Evolutionary conservation across 2,329 filamentous ascomycete genomes (phyloP).

Genomic region (Hypoxylon sp.): DNA sequence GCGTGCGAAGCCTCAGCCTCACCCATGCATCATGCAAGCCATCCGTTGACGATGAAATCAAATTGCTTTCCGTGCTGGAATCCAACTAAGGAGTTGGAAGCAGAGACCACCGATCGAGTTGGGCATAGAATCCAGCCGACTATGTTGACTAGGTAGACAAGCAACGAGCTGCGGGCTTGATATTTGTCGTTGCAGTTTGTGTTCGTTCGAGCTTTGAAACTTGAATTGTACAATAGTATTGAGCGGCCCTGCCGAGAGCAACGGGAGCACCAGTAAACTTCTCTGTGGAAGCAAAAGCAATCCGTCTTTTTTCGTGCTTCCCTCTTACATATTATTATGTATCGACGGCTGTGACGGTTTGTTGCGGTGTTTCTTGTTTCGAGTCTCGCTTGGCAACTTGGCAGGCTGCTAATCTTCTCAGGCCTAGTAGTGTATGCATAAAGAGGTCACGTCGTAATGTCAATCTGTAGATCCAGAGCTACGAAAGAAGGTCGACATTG

Average conservation of each 20-base stretch:
- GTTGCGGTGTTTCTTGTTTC: slow-evolving; percentile 46
- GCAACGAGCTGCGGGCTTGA: not conserved
- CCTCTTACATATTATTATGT: slow-evolving; percentile 11
- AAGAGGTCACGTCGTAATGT: slow-evolving; percentile 37
- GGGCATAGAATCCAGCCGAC: slow-evolving; percentile 6
- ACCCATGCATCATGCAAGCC: slow-evolving; percentile 38
- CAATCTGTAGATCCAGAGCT: slow-evolving; percentile 37
- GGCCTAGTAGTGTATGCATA: slow-evolving; percentile 27
- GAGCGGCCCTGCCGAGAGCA: slow-evolving; percentile 29
- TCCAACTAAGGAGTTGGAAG: slow-evolving; percentile 13
- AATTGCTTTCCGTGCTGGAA: slow-evolving; percentile 10
- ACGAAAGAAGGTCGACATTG: slow-evolving; percentile 15
- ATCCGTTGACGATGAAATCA: slow-evolving; percentile 12
- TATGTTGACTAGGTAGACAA: not conserved
- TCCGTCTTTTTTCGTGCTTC: slow-evolving; percentile 22
- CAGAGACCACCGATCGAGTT: slow-evolving; percentile 7
- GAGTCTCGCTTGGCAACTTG: slow-evolving; percentile 46
- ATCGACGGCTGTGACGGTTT: slow-evolving; percentile 21
- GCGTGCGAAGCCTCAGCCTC: slow-evolving; percentile 28
- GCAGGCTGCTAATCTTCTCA: slow-evolving; percentile 26
- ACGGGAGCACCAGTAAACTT: slow-evolving; percentile 8
- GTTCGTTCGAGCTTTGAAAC: not conserved
- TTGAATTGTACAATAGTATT: slow-evolving; percentile 1
- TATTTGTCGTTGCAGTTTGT: slow-evolving; percentile 18
- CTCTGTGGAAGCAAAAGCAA: slow-evolving; percentile 29